These are phyloP conservation scores for Desmodesmus armatus DNA, from an alignment of 139 green algal species.

Conservation along the genomic window DNA sequence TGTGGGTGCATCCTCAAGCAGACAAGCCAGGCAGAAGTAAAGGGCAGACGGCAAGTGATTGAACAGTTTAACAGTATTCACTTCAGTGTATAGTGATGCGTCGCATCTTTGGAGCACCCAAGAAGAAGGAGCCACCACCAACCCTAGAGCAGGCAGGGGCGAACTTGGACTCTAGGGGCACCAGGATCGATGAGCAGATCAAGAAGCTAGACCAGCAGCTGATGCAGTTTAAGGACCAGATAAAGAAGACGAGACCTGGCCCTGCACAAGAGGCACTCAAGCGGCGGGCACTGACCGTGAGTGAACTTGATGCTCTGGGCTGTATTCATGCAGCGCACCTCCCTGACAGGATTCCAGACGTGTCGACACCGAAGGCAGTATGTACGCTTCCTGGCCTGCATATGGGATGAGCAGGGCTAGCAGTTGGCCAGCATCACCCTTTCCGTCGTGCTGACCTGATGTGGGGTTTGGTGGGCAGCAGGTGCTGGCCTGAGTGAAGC, in stretches of 20 bases:
- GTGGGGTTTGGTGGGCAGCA: too few relatives aligned
- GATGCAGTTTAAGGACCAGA: slow-evolving; percentile 87
- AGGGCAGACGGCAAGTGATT: too few relatives aligned
- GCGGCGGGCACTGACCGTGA: slow-evolving; percentile 81
- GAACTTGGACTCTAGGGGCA: slow-evolving; percentile 45
- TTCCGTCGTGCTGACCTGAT: too few relatives aligned
- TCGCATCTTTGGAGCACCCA: slow-evolving; percentile 91
- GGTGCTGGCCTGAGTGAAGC: too few relatives aligned
- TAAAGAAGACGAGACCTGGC: slow-evolving; percentile 86
- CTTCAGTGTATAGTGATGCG: slow-evolving; percentile 86
- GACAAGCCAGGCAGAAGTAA: too few relatives aligned
- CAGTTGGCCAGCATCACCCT: too few relatives aligned
- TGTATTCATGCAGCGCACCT: not conserved
- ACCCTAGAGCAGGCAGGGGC: slow-evolving; percentile 85
- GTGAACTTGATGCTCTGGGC: not conserved
- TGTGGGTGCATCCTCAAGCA: too few relatives aligned
- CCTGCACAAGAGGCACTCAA: slow-evolving; percentile 94
- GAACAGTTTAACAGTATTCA: too few relatives aligned
- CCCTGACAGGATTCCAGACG: not conserved
- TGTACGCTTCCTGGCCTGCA: too few relatives aligned
- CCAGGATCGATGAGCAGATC: slow-evolving; percentile 96
- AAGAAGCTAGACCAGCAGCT: slow-evolving; percentile 93
- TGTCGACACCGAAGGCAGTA: too few relatives aligned
- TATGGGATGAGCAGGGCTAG: too few relatives aligned
- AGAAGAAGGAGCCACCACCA: slow-evolving; percentile 76